Conservation (phyloP, 495 filamentous ascomycete genomes). For the Lasiosphaeris hirsuta region DNA sequence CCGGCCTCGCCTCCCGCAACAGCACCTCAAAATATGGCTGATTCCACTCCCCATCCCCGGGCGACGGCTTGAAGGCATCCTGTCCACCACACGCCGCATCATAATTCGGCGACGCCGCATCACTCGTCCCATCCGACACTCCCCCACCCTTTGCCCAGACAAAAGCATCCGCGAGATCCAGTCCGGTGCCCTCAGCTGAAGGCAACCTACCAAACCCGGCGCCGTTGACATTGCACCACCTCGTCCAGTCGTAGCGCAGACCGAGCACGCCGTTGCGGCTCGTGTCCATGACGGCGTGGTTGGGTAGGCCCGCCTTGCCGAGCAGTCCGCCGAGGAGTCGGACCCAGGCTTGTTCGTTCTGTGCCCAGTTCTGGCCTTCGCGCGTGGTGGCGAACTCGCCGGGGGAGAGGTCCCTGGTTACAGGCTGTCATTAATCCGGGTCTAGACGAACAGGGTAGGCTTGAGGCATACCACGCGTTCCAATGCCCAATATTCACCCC, state of each 20-base stretch:
- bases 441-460: slow-evolving; percentile 2
- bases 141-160: slow-evolving; percentile 68
- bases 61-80: slow-evolving; percentile 48
- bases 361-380: slow-evolving; percentile 26
- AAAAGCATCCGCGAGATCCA: slow-evolving; percentile 58
- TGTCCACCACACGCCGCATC: slow-evolving; percentile 53
- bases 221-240: slow-evolving; percentile 67
- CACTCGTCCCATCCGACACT: slow-evolving; percentile 60
- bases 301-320: slow-evolving; percentile 45
- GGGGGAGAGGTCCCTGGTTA: slow-evolving; percentile 25
- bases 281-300: slow-evolving; percentile 50
- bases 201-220: slow-evolving; percentile 60
- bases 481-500: slow-evolving; percentile 65
- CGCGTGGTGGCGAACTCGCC: slow-evolving; percentile 55
- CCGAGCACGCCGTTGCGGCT: slow-evolving; percentile 57
- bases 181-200: slow-evolving; percentile 47
- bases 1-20: slow-evolving; percentile 52
- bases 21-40: slow-evolving; percentile 62
- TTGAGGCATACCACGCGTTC: slow-evolving; percentile 42
- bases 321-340: slow-evolving; percentile 55
- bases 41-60: slow-evolving; percentile 62
- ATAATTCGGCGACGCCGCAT: slow-evolving; percentile 48
- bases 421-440: not conserved
- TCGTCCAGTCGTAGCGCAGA: slow-evolving; percentile 54
- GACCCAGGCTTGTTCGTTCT: slow-evolving; percentile 61